Evolutionary conservation across 345 rosid species (phyloP), one percentile per base, ranked within the genome.

Genomic region (Cochlearia excelsa): DNA sequence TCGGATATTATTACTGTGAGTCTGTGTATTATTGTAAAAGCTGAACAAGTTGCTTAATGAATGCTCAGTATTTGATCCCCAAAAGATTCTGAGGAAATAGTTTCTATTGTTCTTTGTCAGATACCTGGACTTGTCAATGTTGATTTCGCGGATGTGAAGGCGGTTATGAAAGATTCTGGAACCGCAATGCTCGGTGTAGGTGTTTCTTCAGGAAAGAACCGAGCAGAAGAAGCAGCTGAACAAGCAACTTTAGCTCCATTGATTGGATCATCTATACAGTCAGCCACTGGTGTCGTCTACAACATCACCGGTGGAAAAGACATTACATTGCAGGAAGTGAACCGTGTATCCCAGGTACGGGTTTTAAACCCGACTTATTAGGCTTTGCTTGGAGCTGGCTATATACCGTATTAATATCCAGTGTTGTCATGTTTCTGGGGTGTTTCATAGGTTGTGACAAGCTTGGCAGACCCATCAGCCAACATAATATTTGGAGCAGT

Each of bases 131-230:
- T 88, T 60, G 97, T 93, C 63, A 93, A 93, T 79, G 99, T 93
- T 54, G 97, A 93, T 71, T 88, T 93, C 75, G 97, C 99, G 10
- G 97, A 93, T 83, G 99, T 88, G 44, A 86, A 82, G 79, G 97
- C 99, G 6, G 95, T 86, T 41, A 93, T 88, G 97, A 85, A 88
- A 75, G 82, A 88, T 70, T 88, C 99, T 4, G 99, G 97, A 51
- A 88, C 99, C 46, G 97, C 97, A 59, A 93, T 93, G 99, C 99
- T 93, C 4, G 97, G 99, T 16, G 95, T 93, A n/a, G 99, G 99
- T 57, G 91, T 85, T 65, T 89, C 99, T 48, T 88, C 97, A 42
- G 79, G 99, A 85, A 93, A 88, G 72, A 93, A 93, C 69, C 90
- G 99, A 58, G 99, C 99, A 59, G 95, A 84, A 83, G 99, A 88